Evolutionary conservation across 345 rosid species (phyloP).

Genomic region (Conringia planisiliqua): DNA sequence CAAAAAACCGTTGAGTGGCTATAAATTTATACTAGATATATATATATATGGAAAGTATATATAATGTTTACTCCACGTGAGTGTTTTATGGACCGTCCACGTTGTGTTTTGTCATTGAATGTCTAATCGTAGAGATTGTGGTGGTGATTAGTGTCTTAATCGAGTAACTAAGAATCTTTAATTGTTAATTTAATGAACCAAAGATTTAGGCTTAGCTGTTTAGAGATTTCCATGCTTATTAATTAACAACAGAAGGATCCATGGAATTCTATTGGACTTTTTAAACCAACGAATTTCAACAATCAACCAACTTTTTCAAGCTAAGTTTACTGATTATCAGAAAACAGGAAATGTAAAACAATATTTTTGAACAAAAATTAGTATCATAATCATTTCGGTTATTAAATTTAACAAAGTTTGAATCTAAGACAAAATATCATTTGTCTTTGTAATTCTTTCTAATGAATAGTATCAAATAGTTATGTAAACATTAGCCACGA

Average conservation of each 20-base stretch:
- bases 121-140: conserved; percentile 29
- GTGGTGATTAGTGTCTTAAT: conserved; percentile 33
- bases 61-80: conserved; percentile 7
- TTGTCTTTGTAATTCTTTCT: not conserved
- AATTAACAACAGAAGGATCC: conserved; percentile 12
- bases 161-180: conserved; percentile 41
- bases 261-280: conserved; percentile 19
- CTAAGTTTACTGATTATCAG: not conserved
- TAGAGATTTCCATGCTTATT: conserved; percentile 38
- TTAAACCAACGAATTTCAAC: conserved; percentile 8
- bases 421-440: not conserved
- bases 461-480: not conserved
- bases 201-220: conserved; percentile 42
- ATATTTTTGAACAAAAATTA: not conserved
- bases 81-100: conserved; percentile 37
- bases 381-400: not conserved
- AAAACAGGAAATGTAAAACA: not conserved
- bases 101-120: conserved; percentile 10
- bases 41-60: not conserved
- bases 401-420: not conserved
- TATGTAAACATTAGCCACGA: not conserved
- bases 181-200: conserved; percentile 21
- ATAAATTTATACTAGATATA: not conserved
- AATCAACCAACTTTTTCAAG: not conserved
- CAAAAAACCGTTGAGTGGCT: not conserved